A percentile compares a stretch with the other conserved stretches of the same genome.
These are phyloP conservation scores for Orobanche coerulescens DNA, from an alignment of 257 asterid species.

Conservation along the genomic window DNA sequence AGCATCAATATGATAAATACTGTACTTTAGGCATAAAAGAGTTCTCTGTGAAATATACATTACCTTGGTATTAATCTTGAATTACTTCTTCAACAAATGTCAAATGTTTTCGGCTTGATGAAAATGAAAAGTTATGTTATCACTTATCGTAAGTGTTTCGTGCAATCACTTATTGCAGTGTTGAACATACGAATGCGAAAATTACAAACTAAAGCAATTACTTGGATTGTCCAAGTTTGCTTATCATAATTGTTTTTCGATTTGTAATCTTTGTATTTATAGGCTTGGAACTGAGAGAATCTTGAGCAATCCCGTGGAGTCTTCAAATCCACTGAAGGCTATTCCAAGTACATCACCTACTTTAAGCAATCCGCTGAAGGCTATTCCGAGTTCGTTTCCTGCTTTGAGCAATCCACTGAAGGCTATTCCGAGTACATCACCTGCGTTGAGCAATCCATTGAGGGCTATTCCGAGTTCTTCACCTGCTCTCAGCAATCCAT, in stretches of 20 bases:
- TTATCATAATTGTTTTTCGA: not conserved
- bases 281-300: constrained; percentile 59
- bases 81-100: constrained; percentile 7
- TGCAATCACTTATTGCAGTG: not conserved
- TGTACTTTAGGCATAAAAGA: not conserved
- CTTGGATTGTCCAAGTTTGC: not conserved
- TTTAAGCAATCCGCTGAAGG: constrained; percentile 14
- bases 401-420: not conserved
- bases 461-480: not conserved
- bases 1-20: constrained; percentile 7
- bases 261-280: constrained; percentile 17
- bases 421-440: not conserved
- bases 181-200: not conserved
- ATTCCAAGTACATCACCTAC: constrained; percentile 8
- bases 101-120: too few relatives aligned
- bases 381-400: too few relatives aligned
- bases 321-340: constrained; percentile 38
- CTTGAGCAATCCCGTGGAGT: constrained; percentile 38
- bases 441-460: too few relatives aligned
- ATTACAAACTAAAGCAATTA: not conserved
- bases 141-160: too few relatives aligned
- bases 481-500: too few relatives aligned
- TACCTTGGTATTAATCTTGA: not conserved
- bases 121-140: too few relatives aligned
- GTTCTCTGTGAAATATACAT: not conserved